Evolutionary conservation across 202 grass and related monocot genomes (phyloP).

Genomic region (Elaeis oleifera): DNA sequence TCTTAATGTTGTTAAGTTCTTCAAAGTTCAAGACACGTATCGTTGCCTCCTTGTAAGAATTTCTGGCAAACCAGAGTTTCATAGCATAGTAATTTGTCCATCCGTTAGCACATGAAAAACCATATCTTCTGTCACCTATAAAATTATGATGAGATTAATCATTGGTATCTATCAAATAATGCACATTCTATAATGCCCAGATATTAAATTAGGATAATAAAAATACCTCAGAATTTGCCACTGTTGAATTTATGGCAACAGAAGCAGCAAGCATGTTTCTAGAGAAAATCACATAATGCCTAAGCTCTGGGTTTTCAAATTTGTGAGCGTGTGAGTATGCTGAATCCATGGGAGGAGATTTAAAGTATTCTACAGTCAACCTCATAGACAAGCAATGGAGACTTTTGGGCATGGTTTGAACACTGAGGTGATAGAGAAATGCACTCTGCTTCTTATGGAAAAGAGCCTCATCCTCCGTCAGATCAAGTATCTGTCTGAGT

Average conservation of each 20-base stretch:
- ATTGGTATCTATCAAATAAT: conserved; percentile 23
- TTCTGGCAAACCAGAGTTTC: conserved; percentile 87
- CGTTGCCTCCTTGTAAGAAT: conserved; percentile 58
- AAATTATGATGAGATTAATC: conserved; percentile 20
- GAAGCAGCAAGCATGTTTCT: conserved; percentile 84
- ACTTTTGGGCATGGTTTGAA: conserved; percentile 98
- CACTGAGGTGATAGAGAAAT: conserved; percentile 88
- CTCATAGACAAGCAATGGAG: conserved; percentile 93
- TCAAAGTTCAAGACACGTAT: conserved; percentile 86
- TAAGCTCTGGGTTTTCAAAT: conserved; percentile 49
- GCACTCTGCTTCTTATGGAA: conserved; percentile 98
- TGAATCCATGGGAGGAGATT: conserved; percentile 43
- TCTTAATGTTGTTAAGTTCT: conserved; percentile 40
- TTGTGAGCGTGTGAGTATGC: conserved; percentile 39
- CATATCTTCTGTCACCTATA: conserved; percentile 59
- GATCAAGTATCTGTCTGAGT: conserved; percentile 80
- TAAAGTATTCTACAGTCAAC: conserved; percentile 94
- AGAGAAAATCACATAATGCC: conserved; percentile 84
- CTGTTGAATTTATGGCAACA: conserved; percentile 84
- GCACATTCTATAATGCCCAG: background rate
- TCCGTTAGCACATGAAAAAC: conserved; percentile 84
- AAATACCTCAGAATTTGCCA: conserved; percentile 72
- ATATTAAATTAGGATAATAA: conserved; percentile 6
- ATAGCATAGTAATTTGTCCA: conserved; percentile 79
- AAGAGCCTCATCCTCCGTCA: conserved; percentile 85